Percentiles rank a stretch among this genome's conserved stretches.
Conservation (phyloP, 2,329 filamentous ascomycete species). For the Fusarium irregulare region DNA sequence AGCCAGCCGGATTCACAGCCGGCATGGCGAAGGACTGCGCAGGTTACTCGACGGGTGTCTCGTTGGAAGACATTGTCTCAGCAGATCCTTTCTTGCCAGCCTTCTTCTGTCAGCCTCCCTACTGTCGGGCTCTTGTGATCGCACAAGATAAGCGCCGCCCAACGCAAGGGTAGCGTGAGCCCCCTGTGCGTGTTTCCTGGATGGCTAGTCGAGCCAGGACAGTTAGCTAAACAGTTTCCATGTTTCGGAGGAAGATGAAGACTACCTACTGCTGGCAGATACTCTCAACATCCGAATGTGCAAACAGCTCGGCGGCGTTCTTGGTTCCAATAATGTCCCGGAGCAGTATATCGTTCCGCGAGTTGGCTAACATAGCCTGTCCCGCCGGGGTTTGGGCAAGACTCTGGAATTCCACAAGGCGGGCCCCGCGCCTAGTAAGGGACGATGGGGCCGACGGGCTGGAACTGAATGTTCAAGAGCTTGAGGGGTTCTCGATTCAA, state of each 20-base stretch:
- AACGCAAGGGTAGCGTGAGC: accelerated
- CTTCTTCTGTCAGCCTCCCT: not conserved
- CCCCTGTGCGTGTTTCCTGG: not conserved
- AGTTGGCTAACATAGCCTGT: not conserved
- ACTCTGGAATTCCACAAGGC: not conserved
- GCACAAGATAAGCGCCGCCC: constrained; percentile 22
- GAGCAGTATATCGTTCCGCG: not conserved
- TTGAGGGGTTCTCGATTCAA: not conserved
- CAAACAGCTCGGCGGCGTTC: not conserved
- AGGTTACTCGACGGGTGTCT: not conserved
- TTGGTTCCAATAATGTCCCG: not conserved
- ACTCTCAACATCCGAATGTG: not conserved
- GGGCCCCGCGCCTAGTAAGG: too few relatives aligned
- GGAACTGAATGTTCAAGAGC: too few relatives aligned
- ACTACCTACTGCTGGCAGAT: constrained; percentile 13
- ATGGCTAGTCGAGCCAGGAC: constrained; percentile 7
- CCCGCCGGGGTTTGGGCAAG: not conserved
- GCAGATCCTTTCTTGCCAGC: not conserved
- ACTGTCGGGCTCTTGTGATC: not conserved
- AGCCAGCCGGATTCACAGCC: not conserved
- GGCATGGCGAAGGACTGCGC: not conserved
- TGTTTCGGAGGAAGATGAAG: constrained; percentile 21
- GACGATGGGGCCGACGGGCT: too few relatives aligned
- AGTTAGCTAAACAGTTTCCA: constrained; percentile 16
- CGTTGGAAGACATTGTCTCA: not conserved